phyloP scores from a whole-genome alignment of 2,329 filamentous ascomycete genomes.

The Ophiostoma tasmaniense region DNA sequence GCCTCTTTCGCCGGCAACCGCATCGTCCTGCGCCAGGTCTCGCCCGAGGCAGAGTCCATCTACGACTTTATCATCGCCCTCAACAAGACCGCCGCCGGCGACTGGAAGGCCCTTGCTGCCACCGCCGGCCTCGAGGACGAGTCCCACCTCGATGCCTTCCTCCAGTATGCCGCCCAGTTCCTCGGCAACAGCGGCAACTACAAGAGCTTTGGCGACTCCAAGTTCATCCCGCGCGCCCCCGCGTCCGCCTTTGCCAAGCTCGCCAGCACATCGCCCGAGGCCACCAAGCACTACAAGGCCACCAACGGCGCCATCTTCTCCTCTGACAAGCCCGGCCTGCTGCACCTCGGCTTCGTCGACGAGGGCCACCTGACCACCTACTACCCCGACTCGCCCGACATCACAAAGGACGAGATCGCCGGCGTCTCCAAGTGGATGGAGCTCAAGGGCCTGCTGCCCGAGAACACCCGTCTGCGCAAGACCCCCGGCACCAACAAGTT shows the following conservation, averaged over 20 bases:
- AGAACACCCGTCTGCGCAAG: conserved; percentile 71
- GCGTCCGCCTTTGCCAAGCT: conserved; percentile 57
- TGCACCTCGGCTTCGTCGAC: conserved; percentile 69
- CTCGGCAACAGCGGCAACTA: conserved; percentile 77
- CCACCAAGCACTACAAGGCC: conserved; percentile 55
- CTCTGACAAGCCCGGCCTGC: conserved; percentile 51
- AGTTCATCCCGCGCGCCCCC: conserved; percentile 67
- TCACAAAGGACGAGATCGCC: conserved; percentile 67
- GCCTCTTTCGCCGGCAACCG: conserved; percentile 69
- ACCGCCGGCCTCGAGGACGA: conserved; percentile 56
- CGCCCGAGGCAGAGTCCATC: conserved; percentile 71
- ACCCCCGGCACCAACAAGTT: conserved; percentile 45
- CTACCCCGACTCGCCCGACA: conserved; percentile 66
- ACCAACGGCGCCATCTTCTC: conserved; percentile 67
- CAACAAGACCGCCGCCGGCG: conserved; percentile 55
- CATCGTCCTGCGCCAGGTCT: conserved; percentile 72
- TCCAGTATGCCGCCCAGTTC: conserved; percentile 72
- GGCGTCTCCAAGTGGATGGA: conserved; percentile 66
- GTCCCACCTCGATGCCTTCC: conserved; percentile 57
- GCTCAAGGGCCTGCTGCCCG: conserved; percentile 56
- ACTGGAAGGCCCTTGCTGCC: conserved; percentile 60
- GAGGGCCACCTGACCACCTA: conserved; percentile 73
- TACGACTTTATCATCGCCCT: conserved; percentile 73
- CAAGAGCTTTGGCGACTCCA: conserved; percentile 78
- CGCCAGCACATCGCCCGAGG: conserved; percentile 51